Base-by-base conservation (phyloP, 2,329 filamentous ascomycete genomes). In the Epichloe uncinata region DNA sequence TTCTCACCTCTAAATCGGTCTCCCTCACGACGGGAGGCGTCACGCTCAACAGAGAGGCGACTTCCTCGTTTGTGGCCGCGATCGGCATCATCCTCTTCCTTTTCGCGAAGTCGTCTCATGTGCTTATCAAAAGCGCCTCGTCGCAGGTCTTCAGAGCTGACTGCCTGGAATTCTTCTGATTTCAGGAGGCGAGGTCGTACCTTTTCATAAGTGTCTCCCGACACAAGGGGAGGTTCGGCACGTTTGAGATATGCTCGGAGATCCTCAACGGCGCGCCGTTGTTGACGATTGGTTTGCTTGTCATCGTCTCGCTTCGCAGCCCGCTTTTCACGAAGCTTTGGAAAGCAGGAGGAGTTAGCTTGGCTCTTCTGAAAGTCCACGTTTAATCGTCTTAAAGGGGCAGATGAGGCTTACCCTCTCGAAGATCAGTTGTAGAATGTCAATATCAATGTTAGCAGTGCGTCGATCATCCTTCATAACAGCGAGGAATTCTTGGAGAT, bases 71-170 rank as follows among this genome's bases (percentile, higher is more conserved):
- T 74, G 47, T 73, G 70, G 54, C 77, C 74, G 50, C 78, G 79
- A 52, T 95, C 89, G 34, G 72, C 72, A 55, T 94, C 88, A 50
- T 94, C 88, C 49, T 94, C 87, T 57, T 94, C 87, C 63, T 90
- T 90, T 58, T 97, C 91, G 63, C 84, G 87, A n/a, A 96, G 73
- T 47, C 93, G 87, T 54, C 87, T 85, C 58, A 96, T 82, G 60
- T 89, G 81, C 69, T 95, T 97, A 51, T 96, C 90, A 68, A 96
- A 97, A 13, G 88, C 91, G 56, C 78, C 77, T 54, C 83, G 81
- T 51, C 90, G 85, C 54, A 85, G 75, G 48, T 95, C 88, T 56
- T 98, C 93, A 42, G 85, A 84, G 55, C 82, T 75, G 45, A 97
- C 77, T 48, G 84, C 84, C 66, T 84, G 80, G 69, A 87, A 98